Base-by-base conservation (phyloP, 352 stramenopile genomes). In the Phytophthora pseudosyringae region DNA sequence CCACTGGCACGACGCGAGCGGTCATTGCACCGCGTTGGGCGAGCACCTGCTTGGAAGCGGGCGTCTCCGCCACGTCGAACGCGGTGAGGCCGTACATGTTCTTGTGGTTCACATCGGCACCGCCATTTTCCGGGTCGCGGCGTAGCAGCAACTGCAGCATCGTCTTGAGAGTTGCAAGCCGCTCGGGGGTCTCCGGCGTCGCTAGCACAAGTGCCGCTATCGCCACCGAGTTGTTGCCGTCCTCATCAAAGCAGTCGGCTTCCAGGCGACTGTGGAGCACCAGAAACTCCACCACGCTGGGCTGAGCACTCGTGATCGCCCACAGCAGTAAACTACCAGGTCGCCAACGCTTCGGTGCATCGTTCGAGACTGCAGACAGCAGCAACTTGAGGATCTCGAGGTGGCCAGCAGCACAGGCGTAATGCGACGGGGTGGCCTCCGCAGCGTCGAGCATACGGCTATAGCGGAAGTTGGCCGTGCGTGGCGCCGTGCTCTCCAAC, bases 361-460 rank as follows among this genome's bases (percentile, higher is more conserved):
- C 36, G 31, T 69, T 21, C 40, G 58, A 53, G 0, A 18, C 44
- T 25, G 12, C 33, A 0, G 63, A 51, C 16, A 91, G 38, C 25
- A 93, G 62, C 25, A 93, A 61, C 73, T 84, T 86, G 28, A 93
- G 59, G 11, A 88, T 75, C 8, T 89, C 82, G 25, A 91, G 15
- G 36, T 89, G 71, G 1, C 80, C 75, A 10, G 77, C 67, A 28
- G 61, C 71, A 43, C 79, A 91, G 2, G 81, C 80, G 52, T 89
- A 93, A 64, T 93, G 84, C 5, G 89, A 51, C 4, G 84, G 75
- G 3, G 84, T 93, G 1, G 82, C 81, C 39, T 90, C 84, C 0
- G 64, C 72, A 10, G 79, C 67, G 13, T 76, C 62, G 4, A 90
- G 72, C 58, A 89, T 69, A 31, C 71, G 69, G 39, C 77, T 86